Base-by-base conservation (phyloP, 75 land plant species). In the Sequoia sempervirens region DNA sequence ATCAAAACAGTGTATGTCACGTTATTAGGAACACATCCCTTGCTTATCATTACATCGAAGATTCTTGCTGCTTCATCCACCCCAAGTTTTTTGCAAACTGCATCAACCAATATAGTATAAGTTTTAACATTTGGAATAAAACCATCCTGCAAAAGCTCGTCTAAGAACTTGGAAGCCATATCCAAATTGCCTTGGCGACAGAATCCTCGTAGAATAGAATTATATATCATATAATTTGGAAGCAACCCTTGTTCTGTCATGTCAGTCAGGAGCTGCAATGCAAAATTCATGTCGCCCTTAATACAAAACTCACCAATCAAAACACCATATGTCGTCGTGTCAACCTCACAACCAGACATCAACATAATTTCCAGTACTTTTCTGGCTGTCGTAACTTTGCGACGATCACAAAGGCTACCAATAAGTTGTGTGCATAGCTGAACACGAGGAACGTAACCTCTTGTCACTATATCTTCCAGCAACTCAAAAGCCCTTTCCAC, bases 21-120 rank as follows among this genome's bases (percentile, higher is more conserved):
- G 0, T 88, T 85, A 85, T 92, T 91, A 23, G 93, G 93, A n/a
- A 87, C 75, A 83, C 90, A 91, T 1, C 95, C 95, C 86, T 73
- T 89, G 4, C 8, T 80, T 73, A 82, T 79, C 95, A 93, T 92
- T 79, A 87, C 93, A 80, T 92, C 88, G 36, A 93, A 82, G 43
- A 93, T 82, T 82, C 86, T 90, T 88, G 81, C 85, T 2, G 91
- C 95, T 75, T 90, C 84, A 18, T 50, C 88, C 45, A 90, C 89
- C 1, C 92, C 91, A 76, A 84, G 79, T 5, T 87, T 89, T 73
- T 87, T 89, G 82, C 91, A 90, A 20, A 85, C 81, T 4, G 87
- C 92, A 70, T 89, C 90, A 58, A 93, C 86, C 84, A 93, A 64
- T 40, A 90, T 87, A 20, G 86, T 93, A 46, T 91, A 93, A 3